phyloP scores from a whole-genome alignment of 164 flowering plant species.

The Vitis cinerea region DNA sequence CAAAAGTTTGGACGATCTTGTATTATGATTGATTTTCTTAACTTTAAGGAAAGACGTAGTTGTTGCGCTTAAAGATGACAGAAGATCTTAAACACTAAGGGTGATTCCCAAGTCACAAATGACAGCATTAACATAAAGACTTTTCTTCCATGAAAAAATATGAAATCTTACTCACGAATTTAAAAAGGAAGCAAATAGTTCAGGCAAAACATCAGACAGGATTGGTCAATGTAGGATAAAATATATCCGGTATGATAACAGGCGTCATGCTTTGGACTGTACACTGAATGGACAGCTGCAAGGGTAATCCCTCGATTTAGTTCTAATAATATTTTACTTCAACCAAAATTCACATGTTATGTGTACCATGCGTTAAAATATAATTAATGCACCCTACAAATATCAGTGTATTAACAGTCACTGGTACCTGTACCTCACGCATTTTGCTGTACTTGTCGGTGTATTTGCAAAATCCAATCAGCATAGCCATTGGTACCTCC shows the following conservation, averaged over 20 bases:
- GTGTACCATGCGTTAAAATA: not conserved
- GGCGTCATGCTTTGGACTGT: not conserved
- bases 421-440: conserved; percentile 46
- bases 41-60: not conserved
- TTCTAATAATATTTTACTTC: too few relatives aligned
- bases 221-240: not conserved
- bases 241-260: not conserved
- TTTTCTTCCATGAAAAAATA: too few relatives aligned
- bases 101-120: not conserved
- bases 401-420: not conserved
- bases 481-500: conserved; percentile 73
- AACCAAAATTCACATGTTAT: too few relatives aligned
- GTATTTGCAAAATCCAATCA: conserved; percentile 82
- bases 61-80: not conserved
- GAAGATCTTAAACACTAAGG: not conserved
- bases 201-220: not conserved
- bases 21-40: too few relatives aligned
- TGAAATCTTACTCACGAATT: not conserved
- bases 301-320: too few relatives aligned
- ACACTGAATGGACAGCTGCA: too few relatives aligned
- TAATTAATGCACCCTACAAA: not conserved
- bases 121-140: not conserved
- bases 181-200: not conserved
- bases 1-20: too few relatives aligned
- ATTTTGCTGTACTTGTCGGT: conserved; percentile 83